phyloP scores from a whole-genome alignment of 139 green algal genomes.

The Raphidocelis subcapitata region DNA sequence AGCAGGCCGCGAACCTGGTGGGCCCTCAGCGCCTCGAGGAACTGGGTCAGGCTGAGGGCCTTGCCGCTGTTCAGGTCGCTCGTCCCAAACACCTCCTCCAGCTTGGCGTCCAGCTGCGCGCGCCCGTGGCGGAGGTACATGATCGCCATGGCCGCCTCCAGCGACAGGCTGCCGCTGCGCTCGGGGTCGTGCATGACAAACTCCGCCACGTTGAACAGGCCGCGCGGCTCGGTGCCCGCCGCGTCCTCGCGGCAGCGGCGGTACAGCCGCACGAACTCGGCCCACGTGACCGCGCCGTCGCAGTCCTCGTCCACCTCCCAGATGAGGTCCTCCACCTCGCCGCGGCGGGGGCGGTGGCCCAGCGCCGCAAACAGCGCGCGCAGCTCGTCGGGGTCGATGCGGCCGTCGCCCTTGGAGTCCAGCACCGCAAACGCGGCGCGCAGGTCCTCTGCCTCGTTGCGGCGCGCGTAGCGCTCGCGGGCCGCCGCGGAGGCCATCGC shows the following conservation, averaged over 20 bases:
- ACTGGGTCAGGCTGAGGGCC: conserved; percentile 87
- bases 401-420: conserved; percentile 79
- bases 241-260: conserved; percentile 75
- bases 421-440: conserved; percentile 75
- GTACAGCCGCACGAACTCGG: conserved; percentile 91
- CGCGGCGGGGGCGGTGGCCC: conserved; percentile 72
- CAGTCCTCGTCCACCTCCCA: conserved; percentile 99
- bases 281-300: conserved; percentile 64
- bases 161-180: conserved; percentile 37
- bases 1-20: conserved; percentile 44
- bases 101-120: conserved; percentile 72
- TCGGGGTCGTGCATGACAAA: conserved; percentile 95
- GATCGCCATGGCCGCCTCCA: conserved; percentile 89
- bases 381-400: conserved; percentile 86
- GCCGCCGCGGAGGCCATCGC: conserved; percentile 50
- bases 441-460: conserved; percentile 84
- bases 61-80: conserved; percentile 87
- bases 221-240: conserved; percentile 83
- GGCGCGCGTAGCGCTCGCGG: conserved; percentile 77
- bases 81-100: conserved; percentile 92
- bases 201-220: conserved; percentile 92
- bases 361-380: conserved; percentile 65
- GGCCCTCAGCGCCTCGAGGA: conserved; percentile 76
- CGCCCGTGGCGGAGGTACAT: conserved; percentile 87
- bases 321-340: conserved; percentile 93